Conservation (phyloP, 192 early-diverging fungal species). For the Gamsiella multidivaricata region DNA sequence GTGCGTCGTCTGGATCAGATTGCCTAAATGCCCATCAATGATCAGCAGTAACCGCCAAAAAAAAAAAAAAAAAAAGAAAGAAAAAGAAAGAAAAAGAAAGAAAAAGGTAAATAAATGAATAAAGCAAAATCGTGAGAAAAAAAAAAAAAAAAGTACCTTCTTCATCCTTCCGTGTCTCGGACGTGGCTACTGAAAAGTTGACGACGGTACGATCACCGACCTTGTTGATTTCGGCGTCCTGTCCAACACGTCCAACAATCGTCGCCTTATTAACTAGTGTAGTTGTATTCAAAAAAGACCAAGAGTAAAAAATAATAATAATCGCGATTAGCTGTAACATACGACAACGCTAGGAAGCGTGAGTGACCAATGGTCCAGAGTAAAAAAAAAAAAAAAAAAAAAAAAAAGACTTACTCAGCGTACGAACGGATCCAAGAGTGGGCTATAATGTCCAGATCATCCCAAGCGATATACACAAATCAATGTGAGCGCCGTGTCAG, state of each 20-base stretch:
- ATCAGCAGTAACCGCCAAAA: too few relatives aligned
- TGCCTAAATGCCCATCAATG: too few relatives aligned
- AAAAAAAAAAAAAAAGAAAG: too few relatives aligned
- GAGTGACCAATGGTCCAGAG: background rate
- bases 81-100: background rate
- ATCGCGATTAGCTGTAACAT: background rate
- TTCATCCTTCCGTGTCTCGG: conserved; percentile 68
- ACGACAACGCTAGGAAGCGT: too few relatives aligned
- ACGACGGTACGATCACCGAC: conserved; percentile 61
- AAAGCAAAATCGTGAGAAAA: background rate
- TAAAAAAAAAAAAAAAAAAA: background rate
- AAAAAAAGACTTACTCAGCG: conserved; percentile 15
- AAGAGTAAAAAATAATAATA: background rate
- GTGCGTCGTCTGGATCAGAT: conserved; percentile 72
- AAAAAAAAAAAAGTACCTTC: conserved; percentile 52
- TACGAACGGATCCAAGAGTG: conserved; percentile 37
- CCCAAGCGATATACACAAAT: background rate
- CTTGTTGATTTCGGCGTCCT: conserved; percentile 62
- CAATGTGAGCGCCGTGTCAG: background rate
- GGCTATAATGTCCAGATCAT: conserved; percentile 8
- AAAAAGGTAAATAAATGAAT: background rate
- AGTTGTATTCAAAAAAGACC: background rate
- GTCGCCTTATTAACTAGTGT: conserved; percentile 78
- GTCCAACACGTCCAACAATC: conserved; percentile 72
- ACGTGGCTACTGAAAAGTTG: conserved; percentile 73